Conservation (phyloP, 306 rosid species). For the Clitoria ternatea region DNA sequence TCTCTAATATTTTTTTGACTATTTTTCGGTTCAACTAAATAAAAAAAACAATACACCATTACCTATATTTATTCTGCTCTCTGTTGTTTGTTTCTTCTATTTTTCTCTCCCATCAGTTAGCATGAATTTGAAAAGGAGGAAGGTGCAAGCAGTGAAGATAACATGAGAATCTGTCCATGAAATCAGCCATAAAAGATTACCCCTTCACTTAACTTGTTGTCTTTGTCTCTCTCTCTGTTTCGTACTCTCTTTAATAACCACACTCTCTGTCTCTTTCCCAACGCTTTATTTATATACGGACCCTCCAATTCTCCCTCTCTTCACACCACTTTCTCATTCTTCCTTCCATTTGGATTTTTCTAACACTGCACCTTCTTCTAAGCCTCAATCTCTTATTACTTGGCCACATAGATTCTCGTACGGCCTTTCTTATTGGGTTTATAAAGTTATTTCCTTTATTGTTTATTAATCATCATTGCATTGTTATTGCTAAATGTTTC, state of each 20-base stretch:
- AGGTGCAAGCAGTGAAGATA: not conserved
- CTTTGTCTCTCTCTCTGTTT: not conserved
- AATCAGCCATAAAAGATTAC: constrained; percentile 25
- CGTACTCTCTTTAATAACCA: not conserved
- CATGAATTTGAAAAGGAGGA: no score
- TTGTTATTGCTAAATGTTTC: not conserved
- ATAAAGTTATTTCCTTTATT: not conserved
- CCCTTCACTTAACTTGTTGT: constrained; percentile 7
- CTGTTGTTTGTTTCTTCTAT: no score
- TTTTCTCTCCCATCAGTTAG: no score
- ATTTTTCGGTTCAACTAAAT: no score
- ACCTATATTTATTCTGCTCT: no score
- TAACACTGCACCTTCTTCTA: not conserved
- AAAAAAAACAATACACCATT: no score
- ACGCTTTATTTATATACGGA: constrained; percentile 16
- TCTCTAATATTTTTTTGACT: no score
- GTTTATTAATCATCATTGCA: not conserved
- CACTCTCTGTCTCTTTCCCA: not conserved
- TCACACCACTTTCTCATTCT: not conserved
- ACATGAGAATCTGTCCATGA: constrained; percentile 19
- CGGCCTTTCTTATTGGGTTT: not conserved
- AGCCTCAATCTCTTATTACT: not conserved
- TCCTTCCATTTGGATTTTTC: not conserved
- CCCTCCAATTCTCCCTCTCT: not conserved
- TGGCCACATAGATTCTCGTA: not conserved